phyloP scores from a whole-genome alignment of 2,329 filamentous ascomycete genomes.

The Akanthomyces lecanii region DNA sequence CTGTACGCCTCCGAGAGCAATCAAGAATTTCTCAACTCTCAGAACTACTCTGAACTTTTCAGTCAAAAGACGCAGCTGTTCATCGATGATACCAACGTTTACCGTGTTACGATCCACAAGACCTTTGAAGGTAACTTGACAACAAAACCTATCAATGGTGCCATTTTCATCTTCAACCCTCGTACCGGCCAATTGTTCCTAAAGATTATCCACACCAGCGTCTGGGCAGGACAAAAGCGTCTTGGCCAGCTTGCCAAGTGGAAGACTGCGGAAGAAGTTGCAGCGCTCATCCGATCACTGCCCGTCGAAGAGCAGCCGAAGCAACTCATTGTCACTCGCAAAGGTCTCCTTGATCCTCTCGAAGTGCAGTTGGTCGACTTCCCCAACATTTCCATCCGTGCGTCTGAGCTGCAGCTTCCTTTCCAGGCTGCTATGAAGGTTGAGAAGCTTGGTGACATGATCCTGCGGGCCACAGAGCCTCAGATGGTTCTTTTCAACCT shows the following conservation, averaged over 20 bases:
- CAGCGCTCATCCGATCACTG: constrained; percentile 88
- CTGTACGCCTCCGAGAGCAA: constrained; percentile 98
- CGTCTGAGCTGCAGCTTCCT: constrained; percentile 91
- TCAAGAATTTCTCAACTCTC: constrained; percentile 97
- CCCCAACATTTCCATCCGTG: constrained; percentile 97
- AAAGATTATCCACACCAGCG: constrained; percentile 99
- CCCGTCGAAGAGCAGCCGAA: constrained; percentile 98
- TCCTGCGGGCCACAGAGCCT: constrained; percentile 93
- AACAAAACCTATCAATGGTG: constrained; percentile 98
- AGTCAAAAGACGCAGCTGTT: constrained; percentile 99
- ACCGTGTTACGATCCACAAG: constrained; percentile 99
- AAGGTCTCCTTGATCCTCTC: constrained; percentile 92
- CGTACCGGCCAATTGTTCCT: constrained; percentile 94
- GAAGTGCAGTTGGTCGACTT: constrained; percentile 98
- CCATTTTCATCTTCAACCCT: constrained; percentile 99
- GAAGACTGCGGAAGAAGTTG: constrained; percentile 99
- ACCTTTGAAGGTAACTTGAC: constrained; percentile 99
- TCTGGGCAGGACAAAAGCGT: constrained; percentile 99
- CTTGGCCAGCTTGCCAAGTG: constrained; percentile 96
- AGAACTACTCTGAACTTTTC: constrained; percentile 98
- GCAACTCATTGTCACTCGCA: constrained; percentile 95
- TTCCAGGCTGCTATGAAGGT: constrained; percentile 99
- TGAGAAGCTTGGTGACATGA: constrained; percentile 98
- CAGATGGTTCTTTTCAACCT: constrained; percentile 99
- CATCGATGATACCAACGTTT: constrained; percentile 98